These are phyloP conservation scores for Dispira simplex DNA, from an alignment of 192 early-diverging fungal genomes.

Conservation along the genomic window DNA sequence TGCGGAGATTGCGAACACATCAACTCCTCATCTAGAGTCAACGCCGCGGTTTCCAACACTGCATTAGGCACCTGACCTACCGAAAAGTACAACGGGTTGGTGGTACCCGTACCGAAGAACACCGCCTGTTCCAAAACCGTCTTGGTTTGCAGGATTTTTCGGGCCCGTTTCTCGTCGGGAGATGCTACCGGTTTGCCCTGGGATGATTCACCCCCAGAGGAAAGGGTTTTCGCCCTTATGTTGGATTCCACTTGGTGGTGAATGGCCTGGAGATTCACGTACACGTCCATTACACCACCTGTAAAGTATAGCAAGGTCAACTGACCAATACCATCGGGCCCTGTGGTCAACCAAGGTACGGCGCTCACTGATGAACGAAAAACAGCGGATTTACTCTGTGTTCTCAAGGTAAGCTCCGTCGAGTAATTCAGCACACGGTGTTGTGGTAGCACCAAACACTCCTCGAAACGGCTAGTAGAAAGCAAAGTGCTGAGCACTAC, in stretches of 20 bases:
- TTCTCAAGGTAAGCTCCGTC: neutral
- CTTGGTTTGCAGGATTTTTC: conserved; percentile 7
- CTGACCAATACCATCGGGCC: conserved; percentile 12
- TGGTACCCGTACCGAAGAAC: conserved; percentile 17
- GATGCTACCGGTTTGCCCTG: neutral
- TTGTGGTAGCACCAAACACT: conserved; percentile 17
- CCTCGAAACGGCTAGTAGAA: conserved; percentile 15
- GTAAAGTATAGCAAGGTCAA: conserved; percentile 17
- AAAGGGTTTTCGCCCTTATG: neutral
- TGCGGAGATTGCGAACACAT: conserved; percentile 23
- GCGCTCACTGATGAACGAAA: neutral
- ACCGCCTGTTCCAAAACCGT: conserved; percentile 27
- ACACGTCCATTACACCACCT: conserved; percentile 22
- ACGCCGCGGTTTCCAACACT: conserved; percentile 16
- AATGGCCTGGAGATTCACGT: conserved; percentile 11
- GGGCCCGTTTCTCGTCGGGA: neutral
- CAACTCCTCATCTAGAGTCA: conserved; percentile 21
- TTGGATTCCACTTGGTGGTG: neutral
- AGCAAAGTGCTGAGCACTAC: conserved; percentile 11
- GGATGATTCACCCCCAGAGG: neutral
- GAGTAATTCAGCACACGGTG: conserved; percentile 11
- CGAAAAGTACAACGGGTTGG: conserved; percentile 20
- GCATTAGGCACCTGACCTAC: conserved; percentile 11
- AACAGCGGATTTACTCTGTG: neutral
- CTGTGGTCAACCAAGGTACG: conserved; percentile 9